Base-by-base conservation (phyloP, 176 grass and related monocot genomes). In the Triticum urartu region DNA sequence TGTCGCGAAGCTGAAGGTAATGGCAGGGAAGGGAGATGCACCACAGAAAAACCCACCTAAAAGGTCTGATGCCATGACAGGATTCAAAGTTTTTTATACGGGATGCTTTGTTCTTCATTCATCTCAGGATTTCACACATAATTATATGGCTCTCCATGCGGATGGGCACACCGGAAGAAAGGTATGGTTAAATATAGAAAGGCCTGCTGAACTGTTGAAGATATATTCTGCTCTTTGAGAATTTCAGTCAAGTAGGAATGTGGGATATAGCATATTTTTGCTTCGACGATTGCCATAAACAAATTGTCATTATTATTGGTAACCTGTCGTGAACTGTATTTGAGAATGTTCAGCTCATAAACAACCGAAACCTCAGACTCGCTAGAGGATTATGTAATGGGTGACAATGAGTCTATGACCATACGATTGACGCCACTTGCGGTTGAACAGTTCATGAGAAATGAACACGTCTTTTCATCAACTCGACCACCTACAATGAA, bases 391-490 rank as follows among this genome's bases (percentile, higher is more conserved):
- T 58, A 21, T 32, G 42, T 62, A 59, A 84, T 47, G 13, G 21
- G 36, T 48, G 58, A 72, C 36, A 30, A 30, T 30, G 28, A 30
- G 28, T 30, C 66, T 72, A 78, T 70, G 60, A 64, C 7, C 67
- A 66, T 52, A 40, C 11, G 5, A 58, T 58, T 18, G 6, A 80
- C 17, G 24, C 75, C 56, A 79, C 87, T 72, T 79, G 81, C n/a
- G 20, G 8, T 54, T 4, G 20, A 72, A 21, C 40, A 24, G 17
- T 72, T 78, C 52, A 52, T 40, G 28, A 83, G 12, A 59, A 65
- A 52, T 43, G 21, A 79, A 75, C 17, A 38, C 36, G 52, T 72
- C 6, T 42, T 81, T 70, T 71, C 42, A 20, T 79, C 40, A 33
- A 26, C 24, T 71, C 0, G 22, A 65, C 24, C 76, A 43, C 40